phyloP scores from a whole-genome alignment of 345 rosid genomes.

The Acer yangbiense region DNA sequence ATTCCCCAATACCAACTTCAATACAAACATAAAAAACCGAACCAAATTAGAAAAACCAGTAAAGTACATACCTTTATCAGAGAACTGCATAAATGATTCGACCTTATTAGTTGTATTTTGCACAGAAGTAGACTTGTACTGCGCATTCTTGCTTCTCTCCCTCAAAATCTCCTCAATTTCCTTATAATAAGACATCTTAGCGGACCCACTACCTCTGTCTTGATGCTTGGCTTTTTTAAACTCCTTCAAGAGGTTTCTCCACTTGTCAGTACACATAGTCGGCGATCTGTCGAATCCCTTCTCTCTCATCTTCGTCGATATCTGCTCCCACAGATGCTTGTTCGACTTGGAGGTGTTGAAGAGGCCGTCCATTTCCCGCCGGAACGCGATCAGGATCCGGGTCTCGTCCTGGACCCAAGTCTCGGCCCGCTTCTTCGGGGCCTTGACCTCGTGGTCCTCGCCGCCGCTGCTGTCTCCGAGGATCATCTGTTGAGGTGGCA shows the following conservation, averaged over 20 bases:
- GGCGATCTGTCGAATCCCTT: constrained; percentile 98
- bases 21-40: neutral
- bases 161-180: constrained; percentile 96
- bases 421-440: constrained; percentile 97
- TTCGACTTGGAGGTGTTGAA: constrained; percentile 98
- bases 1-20: neutral
- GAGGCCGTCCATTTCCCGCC: constrained; percentile 87
- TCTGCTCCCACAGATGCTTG: constrained; percentile 96
- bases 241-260: constrained; percentile 98
- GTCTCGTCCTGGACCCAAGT: constrained; percentile 99
- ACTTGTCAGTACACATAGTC: constrained; percentile 98
- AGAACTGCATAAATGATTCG: constrained; percentile 83
- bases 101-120: constrained; percentile 44
- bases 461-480: constrained; percentile 82
- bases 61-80: constrained; percentile 76
- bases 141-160: constrained; percentile 73
- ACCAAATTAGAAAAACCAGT: neutral
- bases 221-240: constrained; percentile 91
- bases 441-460: constrained; percentile 76
- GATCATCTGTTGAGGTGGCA: constrained; percentile 66
- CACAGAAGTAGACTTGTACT: constrained; percentile 50
- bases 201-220: constrained; percentile 76
- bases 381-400: constrained; percentile 67
- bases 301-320: constrained; percentile 86
- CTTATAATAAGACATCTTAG: constrained; percentile 89